Percentiles rank a stretch among this genome's conserved stretches.
phyloP scores from a whole-genome alignment of 352 stramenopile species.

The Aphanomyces euteiches region DNA sequence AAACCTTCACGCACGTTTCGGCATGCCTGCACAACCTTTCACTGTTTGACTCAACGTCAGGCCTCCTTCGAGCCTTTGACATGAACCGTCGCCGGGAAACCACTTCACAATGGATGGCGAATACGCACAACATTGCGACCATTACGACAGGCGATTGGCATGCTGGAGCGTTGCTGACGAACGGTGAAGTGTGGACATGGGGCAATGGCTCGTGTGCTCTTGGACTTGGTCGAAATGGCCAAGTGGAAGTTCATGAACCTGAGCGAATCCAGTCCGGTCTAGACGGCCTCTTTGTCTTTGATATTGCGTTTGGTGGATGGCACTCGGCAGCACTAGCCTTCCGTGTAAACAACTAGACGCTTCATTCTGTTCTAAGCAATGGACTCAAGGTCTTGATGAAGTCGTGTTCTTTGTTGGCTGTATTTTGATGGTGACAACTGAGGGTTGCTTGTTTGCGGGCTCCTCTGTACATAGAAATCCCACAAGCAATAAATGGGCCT shows the following conservation, averaged over 20 bases:
- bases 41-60: not conserved
- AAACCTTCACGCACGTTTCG: not conserved
- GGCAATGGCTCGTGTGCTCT: slow-evolving; percentile 21
- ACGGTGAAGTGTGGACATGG: slow-evolving; percentile 27
- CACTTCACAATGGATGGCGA: too few species aligned
- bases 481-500: too few species aligned
- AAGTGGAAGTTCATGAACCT: not conserved
- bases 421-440: too few species aligned
- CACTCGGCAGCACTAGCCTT: slow-evolving; percentile 28
- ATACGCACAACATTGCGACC: not conserved
- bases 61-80: not conserved
- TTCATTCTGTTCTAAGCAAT: too few species aligned
- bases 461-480: too few species aligned
- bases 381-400: too few species aligned
- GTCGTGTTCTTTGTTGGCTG: too few species aligned
- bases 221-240: not conserved
- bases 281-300: slow-evolving; percentile 26
- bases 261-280: slow-evolving; percentile 12
- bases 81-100: not conserved
- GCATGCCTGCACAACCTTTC: slow-evolving; percentile 12
- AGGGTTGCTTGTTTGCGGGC: too few species aligned
- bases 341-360: not conserved
- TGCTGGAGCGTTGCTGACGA: slow-evolving; percentile 6
- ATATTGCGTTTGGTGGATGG: slow-evolving; percentile 24
- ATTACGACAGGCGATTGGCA: slow-evolving; percentile 26